A percentile compares a stretch with the other conserved stretches of the same genome.
phyloP scores from a whole-genome alignment of 176 grass and related monocot genomes.

The Phoenix dactylifera region DNA sequence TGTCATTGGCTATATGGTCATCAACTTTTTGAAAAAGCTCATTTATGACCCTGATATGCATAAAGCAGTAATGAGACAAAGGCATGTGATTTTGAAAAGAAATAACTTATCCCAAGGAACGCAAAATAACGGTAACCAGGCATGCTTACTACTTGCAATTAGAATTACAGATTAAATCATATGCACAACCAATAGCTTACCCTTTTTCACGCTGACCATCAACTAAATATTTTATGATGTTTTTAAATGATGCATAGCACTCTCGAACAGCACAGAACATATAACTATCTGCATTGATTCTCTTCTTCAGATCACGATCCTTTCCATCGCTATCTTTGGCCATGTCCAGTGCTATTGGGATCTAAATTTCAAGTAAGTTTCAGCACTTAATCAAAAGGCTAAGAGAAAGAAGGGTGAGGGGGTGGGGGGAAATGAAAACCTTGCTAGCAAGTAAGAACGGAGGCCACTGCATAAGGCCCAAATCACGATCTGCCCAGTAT shows the following conservation, averaged over 20 bases:
- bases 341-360: constrained; percentile 96
- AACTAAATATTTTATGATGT: constrained; percentile 68
- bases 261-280: constrained; percentile 79
- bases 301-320: constrained; percentile 76
- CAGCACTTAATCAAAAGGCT: too few relatives aligned
- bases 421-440: constrained; percentile 14
- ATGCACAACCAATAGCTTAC: constrained; percentile 33
- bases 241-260: constrained; percentile 90
- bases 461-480: constrained; percentile 88
- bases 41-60: constrained; percentile 49
- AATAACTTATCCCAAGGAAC: too few relatives aligned
- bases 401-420: too few relatives aligned
- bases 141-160: too few relatives aligned
- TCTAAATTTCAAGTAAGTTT: constrained; percentile 36
- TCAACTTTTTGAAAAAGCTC: constrained; percentile 58
- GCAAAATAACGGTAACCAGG: too few relatives aligned
- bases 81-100: too few relatives aligned
- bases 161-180: too few relatives aligned
- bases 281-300: constrained; percentile 60
- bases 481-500: constrained; percentile 65
- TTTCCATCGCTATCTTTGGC: constrained; percentile 79
- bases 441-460: constrained; percentile 96
- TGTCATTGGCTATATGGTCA: constrained; percentile 24
- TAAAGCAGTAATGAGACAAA: constrained; percentile 10
- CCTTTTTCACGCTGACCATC: constrained; percentile 35